phyloP scores from a whole-genome alignment of 495 filamentous ascomycete genomes.

The Xylaria nigripes region DNA sequence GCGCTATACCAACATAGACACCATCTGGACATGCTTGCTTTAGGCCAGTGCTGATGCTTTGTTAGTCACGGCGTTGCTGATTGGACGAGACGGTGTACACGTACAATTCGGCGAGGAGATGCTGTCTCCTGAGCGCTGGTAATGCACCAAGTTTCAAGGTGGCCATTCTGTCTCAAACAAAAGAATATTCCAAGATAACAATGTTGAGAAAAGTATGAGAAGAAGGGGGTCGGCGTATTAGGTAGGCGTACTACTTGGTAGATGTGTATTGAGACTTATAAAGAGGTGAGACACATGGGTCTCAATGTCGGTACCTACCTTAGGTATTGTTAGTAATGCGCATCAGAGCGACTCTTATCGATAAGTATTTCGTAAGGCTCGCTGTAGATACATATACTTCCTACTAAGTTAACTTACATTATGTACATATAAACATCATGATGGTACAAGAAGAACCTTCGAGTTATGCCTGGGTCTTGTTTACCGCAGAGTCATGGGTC shows the following conservation, averaged over 20 bases:
- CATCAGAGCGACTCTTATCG: too few species aligned
- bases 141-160: constrained; percentile 18
- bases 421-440: too few species aligned
- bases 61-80: constrained; percentile 10
- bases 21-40: constrained; percentile 74
- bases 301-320: too few species aligned
- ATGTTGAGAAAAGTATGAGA: background rate
- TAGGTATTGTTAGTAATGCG: too few species aligned
- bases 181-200: constrained; percentile 2
- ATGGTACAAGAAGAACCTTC: too few species aligned
- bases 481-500: too few species aligned
- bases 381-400: too few species aligned
- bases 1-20: constrained; percentile 76
- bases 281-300: too few species aligned
- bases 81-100: background rate
- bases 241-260: too few species aligned
- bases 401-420: too few species aligned
- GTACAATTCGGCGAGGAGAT: constrained; percentile 72
- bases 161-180: constrained; percentile 13
- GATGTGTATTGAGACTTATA: background rate
- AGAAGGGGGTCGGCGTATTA: background rate
- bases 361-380: too few species aligned
- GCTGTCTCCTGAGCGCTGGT: constrained; percentile 44
- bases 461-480: too few species aligned
- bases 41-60: constrained; percentile 58